Percentiles rank a stretch among this genome's conserved stretches.
Evolutionary conservation across 805 yeast genomes (phyloP).

Genomic region (Ogataea henricii): DNA sequence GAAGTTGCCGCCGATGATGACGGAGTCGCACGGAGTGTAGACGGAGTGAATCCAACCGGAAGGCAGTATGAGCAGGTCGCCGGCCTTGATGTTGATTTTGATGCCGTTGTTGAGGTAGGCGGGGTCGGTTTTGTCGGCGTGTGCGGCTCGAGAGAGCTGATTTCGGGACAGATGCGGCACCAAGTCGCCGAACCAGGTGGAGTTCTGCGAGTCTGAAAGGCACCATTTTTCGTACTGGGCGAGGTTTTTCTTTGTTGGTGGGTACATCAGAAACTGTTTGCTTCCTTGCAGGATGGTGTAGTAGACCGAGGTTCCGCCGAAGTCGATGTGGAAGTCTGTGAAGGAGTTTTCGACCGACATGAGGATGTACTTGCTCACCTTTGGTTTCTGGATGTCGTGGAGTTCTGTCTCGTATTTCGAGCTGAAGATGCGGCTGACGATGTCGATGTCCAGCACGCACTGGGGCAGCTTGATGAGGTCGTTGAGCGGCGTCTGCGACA

Average conservation of each 20-base stretch:
- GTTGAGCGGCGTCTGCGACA: slow-evolving; percentile 58
- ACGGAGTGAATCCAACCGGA: slow-evolving; percentile 95
- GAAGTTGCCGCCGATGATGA: slow-evolving; percentile 88
- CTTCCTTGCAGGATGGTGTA: slow-evolving; percentile 78
- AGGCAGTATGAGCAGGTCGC: slow-evolving; percentile 82
- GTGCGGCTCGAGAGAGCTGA: background rate
- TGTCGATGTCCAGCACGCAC: slow-evolving; percentile 64
- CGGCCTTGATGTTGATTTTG: slow-evolving; percentile 42
- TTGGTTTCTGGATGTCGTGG: slow-evolving; percentile 41
- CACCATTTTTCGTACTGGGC: slow-evolving; percentile 73
- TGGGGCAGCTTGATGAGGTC: slow-evolving; percentile 58
- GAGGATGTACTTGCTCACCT: slow-evolving; percentile 74
- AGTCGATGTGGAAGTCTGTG: slow-evolving; percentile 90
- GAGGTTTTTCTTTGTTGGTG: slow-evolving; percentile 70
- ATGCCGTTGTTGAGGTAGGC: slow-evolving; percentile 39
- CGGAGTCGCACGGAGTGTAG: slow-evolving; percentile 75
- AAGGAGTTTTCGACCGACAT: slow-evolving; percentile 82
- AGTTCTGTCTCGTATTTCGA: slow-evolving; percentile 18
- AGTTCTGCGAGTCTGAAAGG: slow-evolving; percentile 58
- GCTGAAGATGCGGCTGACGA: slow-evolving; percentile 69
- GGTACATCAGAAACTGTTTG: slow-evolving; percentile 75
- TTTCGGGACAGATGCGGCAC: slow-evolving; percentile 24
- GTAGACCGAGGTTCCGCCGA: slow-evolving; percentile 90
- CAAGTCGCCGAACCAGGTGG: slow-evolving; percentile 64
- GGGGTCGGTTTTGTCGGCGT: slow-evolving; percentile 18